These are phyloP conservation scores for Steccherinum ochraceum DNA, from an alignment of 768 basidiomycete species.

Conservation along the genomic window DNA sequence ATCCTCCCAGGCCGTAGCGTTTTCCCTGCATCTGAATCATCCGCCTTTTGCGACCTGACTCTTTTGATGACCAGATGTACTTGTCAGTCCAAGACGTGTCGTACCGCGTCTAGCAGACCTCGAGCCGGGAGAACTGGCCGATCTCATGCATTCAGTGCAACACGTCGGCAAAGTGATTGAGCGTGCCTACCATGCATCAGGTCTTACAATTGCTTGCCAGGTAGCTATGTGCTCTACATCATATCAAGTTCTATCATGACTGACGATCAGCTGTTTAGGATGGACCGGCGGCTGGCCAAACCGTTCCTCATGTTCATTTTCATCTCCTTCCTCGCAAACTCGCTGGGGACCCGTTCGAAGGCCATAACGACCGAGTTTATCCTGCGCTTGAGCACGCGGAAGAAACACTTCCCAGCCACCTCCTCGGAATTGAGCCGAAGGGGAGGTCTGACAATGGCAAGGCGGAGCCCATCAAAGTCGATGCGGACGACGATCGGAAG, in stretches of 20 bases:
- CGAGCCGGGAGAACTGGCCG: slow-evolving; percentile 54
- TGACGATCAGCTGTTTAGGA: slow-evolving; percentile 44
- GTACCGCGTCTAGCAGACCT: slow-evolving; percentile 46
- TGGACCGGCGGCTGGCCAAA: slow-evolving; percentile 79
- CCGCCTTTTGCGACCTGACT: slow-evolving; percentile 9
- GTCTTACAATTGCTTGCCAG: slow-evolving; percentile 86
- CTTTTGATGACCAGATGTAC: slow-evolving; percentile 35
- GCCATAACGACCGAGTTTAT: slow-evolving; percentile 68
- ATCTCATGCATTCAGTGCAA: slow-evolving; percentile 77
- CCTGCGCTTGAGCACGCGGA: slow-evolving; percentile 69
- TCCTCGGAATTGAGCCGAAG: slow-evolving; percentile 14
- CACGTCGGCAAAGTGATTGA: slow-evolving; percentile 77
- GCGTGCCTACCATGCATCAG: slow-evolving; percentile 74
- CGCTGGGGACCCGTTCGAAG: slow-evolving; percentile 58
- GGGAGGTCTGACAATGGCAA: not conserved
- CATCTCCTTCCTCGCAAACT: slow-evolving; percentile 83
- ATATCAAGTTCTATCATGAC: not conserved
- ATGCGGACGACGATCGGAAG: slow-evolving; percentile 39
- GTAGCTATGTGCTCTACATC: too few relatives aligned
- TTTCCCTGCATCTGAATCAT: slow-evolving; percentile 23
- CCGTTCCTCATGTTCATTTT: slow-evolving; percentile 93
- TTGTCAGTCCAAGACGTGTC: slow-evolving; percentile 46
- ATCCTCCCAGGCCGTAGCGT: slow-evolving; percentile 89
- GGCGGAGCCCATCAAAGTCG: slow-evolving; percentile 26
- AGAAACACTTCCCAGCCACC: slow-evolving; percentile 36